Base-by-base conservation (phyloP, 345 rosid genomes). In the Eucalyptus paniculata region DNA sequence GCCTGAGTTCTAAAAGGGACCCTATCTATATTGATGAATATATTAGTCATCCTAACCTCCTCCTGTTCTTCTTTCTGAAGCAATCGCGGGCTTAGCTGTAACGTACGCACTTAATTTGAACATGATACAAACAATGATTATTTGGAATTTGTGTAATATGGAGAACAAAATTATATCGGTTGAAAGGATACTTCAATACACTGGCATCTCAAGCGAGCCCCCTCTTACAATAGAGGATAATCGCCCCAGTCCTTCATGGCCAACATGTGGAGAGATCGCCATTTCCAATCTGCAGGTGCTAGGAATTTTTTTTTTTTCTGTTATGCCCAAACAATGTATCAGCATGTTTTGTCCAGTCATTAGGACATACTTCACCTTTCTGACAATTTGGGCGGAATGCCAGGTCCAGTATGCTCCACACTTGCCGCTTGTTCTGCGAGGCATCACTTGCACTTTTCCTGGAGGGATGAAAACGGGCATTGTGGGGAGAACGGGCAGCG, bases 401-500 rank as follows among this genome's bases (percentile, higher is more conserved):
- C 82, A 97, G 99, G 98, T 97, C 11, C 95, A 95, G 2, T 97
- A 97, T 93, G 97, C 98, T 50, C 94, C 96, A 34, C 96, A 97
- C 85, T 87, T 97, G 98, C 99, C 99, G 8, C 96, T 97, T 11
- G 99, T 97, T 77, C 86, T 97, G 90, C 94, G 93, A 86, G 98
- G 99, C 86, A 92, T 97, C 86, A 94, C 98, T 1, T 97, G 98
- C 93, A 97, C 96, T 44, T 95, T 97, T 87, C 92, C 89, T 1
- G 98, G 98, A 91, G 98, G 98, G 37, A 89, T 91, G 92, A 97
- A 94, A 92, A 95, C 98, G 45, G 99, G 99, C 28, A 94, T 97
- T 47, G 99, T 97, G 15, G 99, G 99, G 88, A 94, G 99, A 89
- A 97, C 99, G 23, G 99, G 99, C 19, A 94, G 99, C 86, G 99